phyloP scores from a whole-genome alignment of 2,329 filamentous ascomycete species.

The Cladophialophora carrionii region DNA sequence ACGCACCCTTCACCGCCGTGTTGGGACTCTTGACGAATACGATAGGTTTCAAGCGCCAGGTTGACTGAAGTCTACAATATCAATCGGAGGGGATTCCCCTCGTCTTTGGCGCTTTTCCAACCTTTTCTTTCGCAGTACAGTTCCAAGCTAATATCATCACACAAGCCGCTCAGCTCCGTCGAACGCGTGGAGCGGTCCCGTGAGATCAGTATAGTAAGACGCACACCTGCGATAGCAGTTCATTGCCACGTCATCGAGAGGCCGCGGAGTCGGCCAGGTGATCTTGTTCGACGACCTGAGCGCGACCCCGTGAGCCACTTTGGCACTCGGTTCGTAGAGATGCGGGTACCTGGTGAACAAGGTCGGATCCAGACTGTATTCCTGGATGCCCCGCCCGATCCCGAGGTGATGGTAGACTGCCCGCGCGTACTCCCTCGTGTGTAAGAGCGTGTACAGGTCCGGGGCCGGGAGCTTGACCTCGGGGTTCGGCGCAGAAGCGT shows the following conservation, averaged over 20 bases:
- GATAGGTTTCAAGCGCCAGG: neutral
- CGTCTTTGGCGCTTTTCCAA: neutral
- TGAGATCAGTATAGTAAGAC: slow-evolving; percentile 1
- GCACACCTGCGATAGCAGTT: slow-evolving; percentile 17
- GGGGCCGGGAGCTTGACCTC: slow-evolving; percentile 22
- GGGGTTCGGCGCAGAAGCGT: neutral
- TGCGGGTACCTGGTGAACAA: slow-evolving; percentile 28
- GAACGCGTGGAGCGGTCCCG: neutral
- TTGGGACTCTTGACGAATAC: neutral
- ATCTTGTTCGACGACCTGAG: slow-evolving; percentile 23
- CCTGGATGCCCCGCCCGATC: slow-evolving; percentile 14
- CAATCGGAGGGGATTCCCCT: neutral
- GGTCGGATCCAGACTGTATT: slow-evolving; percentile 9
- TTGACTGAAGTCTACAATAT: neutral
- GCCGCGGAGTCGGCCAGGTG: slow-evolving; percentile 12
- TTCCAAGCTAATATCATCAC: neutral
- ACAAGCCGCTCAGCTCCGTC: neutral
- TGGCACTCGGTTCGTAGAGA: slow-evolving; percentile 22
- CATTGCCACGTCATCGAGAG: slow-evolving; percentile 23
- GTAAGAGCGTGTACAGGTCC: slow-evolving; percentile 21
- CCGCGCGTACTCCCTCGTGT: slow-evolving; percentile 19
- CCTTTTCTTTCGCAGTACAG: neutral
- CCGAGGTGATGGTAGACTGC: slow-evolving; percentile 20
- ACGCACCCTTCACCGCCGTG: neutral
- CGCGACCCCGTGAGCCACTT: slow-evolving; percentile 18